phyloP scores from a whole-genome alignment of 2,329 filamentous ascomycete species.

The Epichloe bromicola region DNA sequence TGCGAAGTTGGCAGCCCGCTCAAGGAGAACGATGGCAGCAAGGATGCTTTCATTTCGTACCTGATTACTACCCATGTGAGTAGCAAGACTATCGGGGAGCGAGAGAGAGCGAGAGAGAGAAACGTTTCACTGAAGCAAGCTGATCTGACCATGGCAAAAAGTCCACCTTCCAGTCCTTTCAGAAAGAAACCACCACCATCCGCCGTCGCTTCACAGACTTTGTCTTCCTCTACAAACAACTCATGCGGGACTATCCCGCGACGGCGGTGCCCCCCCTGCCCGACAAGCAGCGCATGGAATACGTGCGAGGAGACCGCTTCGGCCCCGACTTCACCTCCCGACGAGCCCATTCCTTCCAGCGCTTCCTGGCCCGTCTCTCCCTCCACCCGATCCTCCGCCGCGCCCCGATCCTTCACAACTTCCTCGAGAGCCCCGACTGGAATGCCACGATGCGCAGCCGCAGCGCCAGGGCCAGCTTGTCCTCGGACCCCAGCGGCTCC shows the following conservation, averaged over 20 bases:
- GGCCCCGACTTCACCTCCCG: constrained; percentile 82
- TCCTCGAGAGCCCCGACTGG: constrained; percentile 90
- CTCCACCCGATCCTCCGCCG: constrained; percentile 82
- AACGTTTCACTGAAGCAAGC: background rate
- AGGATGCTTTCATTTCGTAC: constrained; percentile 94
- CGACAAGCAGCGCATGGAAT: constrained; percentile 99
- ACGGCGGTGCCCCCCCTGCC: constrained; percentile 88
- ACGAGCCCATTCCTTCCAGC: constrained; percentile 77
- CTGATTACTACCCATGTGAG: constrained; percentile 76
- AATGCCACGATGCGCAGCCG: constrained; percentile 86
- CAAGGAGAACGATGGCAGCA: constrained; percentile 93
- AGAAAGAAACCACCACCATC: constrained; percentile 64
- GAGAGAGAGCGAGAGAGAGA: background rate
- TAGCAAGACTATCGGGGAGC: background rate
- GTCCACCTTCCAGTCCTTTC: constrained; percentile 92
- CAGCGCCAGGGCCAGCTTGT: constrained; percentile 48
- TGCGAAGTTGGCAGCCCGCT: constrained; percentile 72
- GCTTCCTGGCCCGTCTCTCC: constrained; percentile 76
- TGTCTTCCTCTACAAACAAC: constrained; percentile 85
- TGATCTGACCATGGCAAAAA: constrained; percentile 21
- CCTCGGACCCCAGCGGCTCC: constrained; percentile 32
- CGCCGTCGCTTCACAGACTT: constrained; percentile 96
- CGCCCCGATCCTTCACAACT: constrained; percentile 69
- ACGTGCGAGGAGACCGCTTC: constrained; percentile 92
- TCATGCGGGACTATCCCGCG: constrained; percentile 77